Percentiles rank a stretch among this genome's conserved stretches.
Evolutionary conservation across 2,329 filamentous ascomycete species (phyloP).

Genomic region (Ophiostoma triangulosporum): DNA sequence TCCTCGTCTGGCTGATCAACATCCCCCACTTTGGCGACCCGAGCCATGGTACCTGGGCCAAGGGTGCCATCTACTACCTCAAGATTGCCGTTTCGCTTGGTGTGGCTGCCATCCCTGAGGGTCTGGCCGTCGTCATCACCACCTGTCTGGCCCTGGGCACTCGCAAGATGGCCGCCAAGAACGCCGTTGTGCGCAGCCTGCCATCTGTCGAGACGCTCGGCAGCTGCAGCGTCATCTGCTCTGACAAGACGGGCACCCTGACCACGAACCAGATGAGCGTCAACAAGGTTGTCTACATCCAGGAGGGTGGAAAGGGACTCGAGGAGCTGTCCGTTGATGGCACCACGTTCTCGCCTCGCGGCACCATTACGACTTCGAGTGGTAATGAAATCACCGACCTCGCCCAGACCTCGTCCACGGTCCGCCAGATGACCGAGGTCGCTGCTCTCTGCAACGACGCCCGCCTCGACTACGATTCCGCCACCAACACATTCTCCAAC

Average conservation of each 20-base stretch:
- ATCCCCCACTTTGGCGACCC: conserved; percentile 94
- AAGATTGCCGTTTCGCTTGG: conserved; percentile 98
- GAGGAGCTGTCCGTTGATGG: conserved; percentile 85
- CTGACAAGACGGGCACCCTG: conserved; percentile 95
- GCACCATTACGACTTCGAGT: conserved; percentile 48
- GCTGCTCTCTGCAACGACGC: conserved; percentile 81
- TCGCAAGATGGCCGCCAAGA: conserved; percentile 97
- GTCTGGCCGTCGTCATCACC: conserved; percentile 96
- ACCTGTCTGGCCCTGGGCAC: conserved; percentile 93
- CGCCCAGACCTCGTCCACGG: conserved; percentile 56
- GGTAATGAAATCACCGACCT: conserved; percentile 58
- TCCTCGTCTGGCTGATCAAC: conserved; percentile 97
- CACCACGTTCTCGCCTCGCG: conserved; percentile 79
- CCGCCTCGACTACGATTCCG: conserved; percentile 66
- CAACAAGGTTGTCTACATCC: conserved; percentile 77
- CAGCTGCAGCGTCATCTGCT: conserved; percentile 99
- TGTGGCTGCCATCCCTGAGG: conserved; percentile 94
- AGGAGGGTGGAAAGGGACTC: conserved; percentile 56
- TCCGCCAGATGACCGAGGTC: conserved; percentile 63
- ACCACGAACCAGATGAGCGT: conserved; percentile 99
- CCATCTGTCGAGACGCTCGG: conserved; percentile 95
- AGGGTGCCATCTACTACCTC: conserved; percentile 97
- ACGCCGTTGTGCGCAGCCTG: conserved; percentile 88
- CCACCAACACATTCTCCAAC: conserved; percentile 60
- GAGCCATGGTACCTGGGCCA: conserved; percentile 82